phyloP scores from a whole-genome alignment of 768 basidiomycete genomes.

The Dacryopinax spathularia region DNA sequence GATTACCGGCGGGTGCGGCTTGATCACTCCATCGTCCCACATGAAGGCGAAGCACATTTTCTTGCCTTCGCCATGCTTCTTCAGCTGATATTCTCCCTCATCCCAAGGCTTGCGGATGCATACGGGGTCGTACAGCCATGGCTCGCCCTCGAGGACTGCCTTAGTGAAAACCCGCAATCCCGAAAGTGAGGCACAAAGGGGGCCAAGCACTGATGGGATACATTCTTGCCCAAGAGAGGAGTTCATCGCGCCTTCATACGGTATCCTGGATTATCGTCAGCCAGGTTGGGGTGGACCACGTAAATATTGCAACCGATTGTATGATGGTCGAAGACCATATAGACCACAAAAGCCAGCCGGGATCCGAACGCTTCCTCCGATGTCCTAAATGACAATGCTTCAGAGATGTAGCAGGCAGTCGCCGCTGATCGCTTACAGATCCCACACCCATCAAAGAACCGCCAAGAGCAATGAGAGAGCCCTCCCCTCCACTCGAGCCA shows the following conservation, averaged over 20 bases:
- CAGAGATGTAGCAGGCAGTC: no score
- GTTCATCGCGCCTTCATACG: constrained; percentile 51
- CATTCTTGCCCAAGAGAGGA: constrained; percentile 59
- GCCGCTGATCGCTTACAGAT: no score
- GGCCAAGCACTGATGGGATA: constrained; percentile 57
- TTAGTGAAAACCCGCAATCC: constrained; percentile 54
- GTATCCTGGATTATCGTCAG: constrained; percentile 29
- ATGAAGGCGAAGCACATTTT: constrained; percentile 43
- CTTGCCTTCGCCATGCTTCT: constrained; percentile 38
- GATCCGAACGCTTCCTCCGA: constrained; percentile 34
- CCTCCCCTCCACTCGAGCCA: constrained; percentile 79
- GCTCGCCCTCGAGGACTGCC: constrained; percentile 41
- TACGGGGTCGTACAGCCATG: constrained; percentile 56
- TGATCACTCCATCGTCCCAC: constrained; percentile 46
- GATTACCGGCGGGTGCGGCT: constrained; percentile 51
- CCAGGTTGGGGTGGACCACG: no score
- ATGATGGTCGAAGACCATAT: constrained; percentile 60
- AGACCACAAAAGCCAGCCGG: constrained; percentile 53
- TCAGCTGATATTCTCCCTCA: constrained; percentile 43
- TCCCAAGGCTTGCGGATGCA: constrained; percentile 45
- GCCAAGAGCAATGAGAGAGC: constrained; percentile 49
- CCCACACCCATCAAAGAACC: constrained; percentile 49
- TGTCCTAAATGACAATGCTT: no score
- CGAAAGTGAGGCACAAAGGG: constrained; percentile 41
- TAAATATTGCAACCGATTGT: constrained; percentile 30